Conservation (phyloP, 2,329 filamentous ascomycete species). For the Xylariaceae sp. region DNA sequence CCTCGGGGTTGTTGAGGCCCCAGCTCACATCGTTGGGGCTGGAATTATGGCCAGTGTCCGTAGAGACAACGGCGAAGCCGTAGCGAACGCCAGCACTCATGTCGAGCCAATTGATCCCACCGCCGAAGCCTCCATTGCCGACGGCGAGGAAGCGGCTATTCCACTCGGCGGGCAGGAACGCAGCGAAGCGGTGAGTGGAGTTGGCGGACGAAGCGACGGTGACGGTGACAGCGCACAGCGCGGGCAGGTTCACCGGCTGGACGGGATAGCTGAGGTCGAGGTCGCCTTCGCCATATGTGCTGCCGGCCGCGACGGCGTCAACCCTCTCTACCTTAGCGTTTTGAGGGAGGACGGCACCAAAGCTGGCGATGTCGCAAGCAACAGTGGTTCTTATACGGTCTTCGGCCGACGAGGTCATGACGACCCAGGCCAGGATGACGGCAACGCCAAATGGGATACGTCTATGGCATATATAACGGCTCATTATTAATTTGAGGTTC, state of each 20-base stretch:
- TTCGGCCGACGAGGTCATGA: slow-evolving; percentile 8
- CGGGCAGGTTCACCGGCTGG: slow-evolving; percentile 42
- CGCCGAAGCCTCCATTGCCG: slow-evolving; percentile 45
- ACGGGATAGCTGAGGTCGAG: slow-evolving; percentile 39
- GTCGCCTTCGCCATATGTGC: slow-evolving; percentile 42
- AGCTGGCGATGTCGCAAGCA: slow-evolving; percentile 21
- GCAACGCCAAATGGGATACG: slow-evolving; percentile 16
- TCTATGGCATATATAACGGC: slow-evolving; percentile 4
- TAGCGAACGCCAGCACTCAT: slow-evolving; percentile 39
- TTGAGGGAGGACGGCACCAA: slow-evolving; percentile 29
- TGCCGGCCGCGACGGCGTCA: slow-evolving; percentile 34
- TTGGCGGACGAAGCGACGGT: slow-evolving; percentile 36
- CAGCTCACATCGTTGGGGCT: slow-evolving; percentile 37
- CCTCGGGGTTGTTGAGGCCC: slow-evolving; percentile 43
- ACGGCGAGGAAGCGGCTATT: slow-evolving; percentile 41
- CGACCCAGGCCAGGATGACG: background rate
- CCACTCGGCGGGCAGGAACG: slow-evolving; percentile 44
- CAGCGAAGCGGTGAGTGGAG: slow-evolving; percentile 41
- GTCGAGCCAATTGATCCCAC: slow-evolving; percentile 41
- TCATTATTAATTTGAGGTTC: background rate
- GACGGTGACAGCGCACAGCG: slow-evolving; percentile 43
- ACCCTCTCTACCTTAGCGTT: slow-evolving; percentile 35
- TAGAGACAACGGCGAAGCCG: slow-evolving; percentile 46
- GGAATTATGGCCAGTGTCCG: slow-evolving; percentile 48
- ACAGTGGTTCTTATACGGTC: slow-evolving; percentile 13